A percentile compares a stretch with the other conserved stretches of the same genome.
phyloP scores from a whole-genome alignment of 306 rosid genomes.

The Hippophae gyantsensis region DNA sequence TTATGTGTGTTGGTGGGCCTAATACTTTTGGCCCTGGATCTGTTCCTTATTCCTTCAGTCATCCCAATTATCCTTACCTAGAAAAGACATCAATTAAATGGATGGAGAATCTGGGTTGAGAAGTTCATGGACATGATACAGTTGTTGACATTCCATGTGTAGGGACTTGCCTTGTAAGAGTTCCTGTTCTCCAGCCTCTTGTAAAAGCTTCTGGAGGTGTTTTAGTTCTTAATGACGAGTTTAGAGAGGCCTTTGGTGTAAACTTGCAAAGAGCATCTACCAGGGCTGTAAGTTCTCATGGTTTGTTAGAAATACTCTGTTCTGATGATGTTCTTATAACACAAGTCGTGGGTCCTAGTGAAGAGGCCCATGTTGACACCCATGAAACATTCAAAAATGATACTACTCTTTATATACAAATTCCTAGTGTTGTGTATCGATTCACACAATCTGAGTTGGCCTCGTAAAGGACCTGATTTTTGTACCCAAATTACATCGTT shows the following conservation, averaged over 20 bases:
- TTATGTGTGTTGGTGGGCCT: not conserved
- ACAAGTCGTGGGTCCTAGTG: constrained; percentile 57
- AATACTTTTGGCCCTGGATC: constrained; percentile 94
- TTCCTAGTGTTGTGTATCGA: constrained; percentile 50
- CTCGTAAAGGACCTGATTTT: no score
- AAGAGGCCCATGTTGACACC: constrained; percentile 79
- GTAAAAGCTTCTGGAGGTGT: constrained; percentile 95
- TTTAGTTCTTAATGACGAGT: constrained; percentile 91
- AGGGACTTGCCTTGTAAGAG: constrained; percentile 95
- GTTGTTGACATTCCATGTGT: constrained; percentile 89
- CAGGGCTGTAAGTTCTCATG: constrained; percentile 86
- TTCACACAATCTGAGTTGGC: no score
- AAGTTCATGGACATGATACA: constrained; percentile 68
- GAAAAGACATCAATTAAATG: constrained; percentile 85
- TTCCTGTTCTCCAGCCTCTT: constrained; percentile 90
- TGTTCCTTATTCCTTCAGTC: constrained; percentile 80
- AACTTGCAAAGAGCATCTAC: constrained; percentile 92
- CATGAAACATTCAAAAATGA: constrained; percentile 70
- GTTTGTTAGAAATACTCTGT: constrained; percentile 68
- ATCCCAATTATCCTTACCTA: constrained; percentile 90
- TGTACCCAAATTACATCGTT: no score
- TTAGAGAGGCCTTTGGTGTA: constrained; percentile 98
- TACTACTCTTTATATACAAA: constrained; percentile 65
- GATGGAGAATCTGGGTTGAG: constrained; percentile 86
- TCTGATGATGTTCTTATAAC: constrained; percentile 49